Evolutionary conservation across 371 early-diverging fungal genomes (phyloP), one percentile per base, ranked within the genome.

Genomic region (Massospora cicadina): DNA sequence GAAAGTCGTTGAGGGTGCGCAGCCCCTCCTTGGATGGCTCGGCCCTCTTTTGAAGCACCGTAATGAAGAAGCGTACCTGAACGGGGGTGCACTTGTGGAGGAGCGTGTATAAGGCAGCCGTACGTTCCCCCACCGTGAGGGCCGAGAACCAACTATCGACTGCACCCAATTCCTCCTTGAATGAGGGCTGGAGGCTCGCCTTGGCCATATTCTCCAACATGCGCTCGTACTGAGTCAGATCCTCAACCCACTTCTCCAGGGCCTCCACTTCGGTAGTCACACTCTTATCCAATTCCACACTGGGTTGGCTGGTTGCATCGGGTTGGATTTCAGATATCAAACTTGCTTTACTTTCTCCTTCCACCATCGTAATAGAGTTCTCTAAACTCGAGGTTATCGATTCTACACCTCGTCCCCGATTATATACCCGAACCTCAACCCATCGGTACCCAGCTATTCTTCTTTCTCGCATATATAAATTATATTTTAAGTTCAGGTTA

Each of bases 81-180:
- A 93, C 87, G 59, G 81, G 90, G 10, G 85, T 88, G 2, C 89
- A 83, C 71, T 92, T 88, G 70, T 93, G 92, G 61, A 93, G 74
- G 43, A 96, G 76, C 28, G 86, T 82, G 71, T 93, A 94, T 57
- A 96, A 78, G 28, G 91, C 86, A 26, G 93, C 85, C 1, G 93
- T 95, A 28, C 92, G 78, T 74, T 96, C 97, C 26, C 91, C 85
- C 68, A 92, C 92, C 2, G 86, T 79, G 64, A 93, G 77, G 29
- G 89, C 90, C 12, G 79, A 75, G 76, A 93, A 94, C 96, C 96
- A 95, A 66, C 93, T 87, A 70, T 95, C 93, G 58, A 95, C 90
- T 55, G 91, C 90, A 29, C 82, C 80, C 56, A 94, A 79, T 71
- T 96, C 97, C 62, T 95, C 94, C 70, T 89, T 86, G 70, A 95